Conservation (phyloP, 2,329 filamentous ascomycete genomes). For the Fusarium gaditjirri region DNA sequence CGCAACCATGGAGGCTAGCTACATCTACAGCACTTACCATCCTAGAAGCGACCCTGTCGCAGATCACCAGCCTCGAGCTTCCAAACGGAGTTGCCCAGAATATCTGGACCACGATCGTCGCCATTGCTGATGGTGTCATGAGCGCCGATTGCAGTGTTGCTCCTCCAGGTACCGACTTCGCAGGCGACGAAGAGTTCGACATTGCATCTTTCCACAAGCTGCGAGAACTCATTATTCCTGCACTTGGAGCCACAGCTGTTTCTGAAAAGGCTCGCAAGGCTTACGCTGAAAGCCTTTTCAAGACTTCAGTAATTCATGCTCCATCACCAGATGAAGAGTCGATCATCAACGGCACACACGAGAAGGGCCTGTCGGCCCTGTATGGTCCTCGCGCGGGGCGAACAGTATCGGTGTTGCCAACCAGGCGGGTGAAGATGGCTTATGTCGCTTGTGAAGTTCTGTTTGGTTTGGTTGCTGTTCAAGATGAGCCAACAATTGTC, state of each 20-base stretch:
- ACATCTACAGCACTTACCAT: conserved; percentile 77
- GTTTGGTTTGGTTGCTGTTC: conserved; percentile 70
- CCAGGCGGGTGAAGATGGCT: conserved; percentile 75
- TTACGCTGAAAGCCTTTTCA: conserved; percentile 82
- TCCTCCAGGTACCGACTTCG: conserved; percentile 59
- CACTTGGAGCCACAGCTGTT: conserved; percentile 73
- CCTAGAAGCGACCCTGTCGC: conserved; percentile 71
- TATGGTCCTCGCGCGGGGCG: conserved; percentile 75
- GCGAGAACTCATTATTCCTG: conserved; percentile 76
- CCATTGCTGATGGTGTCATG: conserved; percentile 75
- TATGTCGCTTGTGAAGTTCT: conserved; percentile 86
- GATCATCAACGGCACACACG: conserved; percentile 59
- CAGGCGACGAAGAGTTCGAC: conserved; percentile 82
- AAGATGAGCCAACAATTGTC: conserved; percentile 47
- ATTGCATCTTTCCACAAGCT: conserved; percentile 77
- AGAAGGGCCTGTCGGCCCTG: conserved; percentile 66
- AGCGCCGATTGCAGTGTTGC: conserved; percentile 68
- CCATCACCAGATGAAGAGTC: conserved; percentile 65
- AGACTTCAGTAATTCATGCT: conserved; percentile 81
- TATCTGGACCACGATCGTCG: conserved; percentile 78
- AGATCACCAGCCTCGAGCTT: conserved; percentile 62
- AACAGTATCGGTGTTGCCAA: conserved; percentile 74
- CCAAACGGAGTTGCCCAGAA: conserved; percentile 58
- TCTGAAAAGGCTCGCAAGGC: conserved; percentile 72
- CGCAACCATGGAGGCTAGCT: conserved; percentile 82